Evolutionary conservation across 164 flowering plant genomes (phyloP).

Genomic region (Warburgia ugandensis): DNA sequence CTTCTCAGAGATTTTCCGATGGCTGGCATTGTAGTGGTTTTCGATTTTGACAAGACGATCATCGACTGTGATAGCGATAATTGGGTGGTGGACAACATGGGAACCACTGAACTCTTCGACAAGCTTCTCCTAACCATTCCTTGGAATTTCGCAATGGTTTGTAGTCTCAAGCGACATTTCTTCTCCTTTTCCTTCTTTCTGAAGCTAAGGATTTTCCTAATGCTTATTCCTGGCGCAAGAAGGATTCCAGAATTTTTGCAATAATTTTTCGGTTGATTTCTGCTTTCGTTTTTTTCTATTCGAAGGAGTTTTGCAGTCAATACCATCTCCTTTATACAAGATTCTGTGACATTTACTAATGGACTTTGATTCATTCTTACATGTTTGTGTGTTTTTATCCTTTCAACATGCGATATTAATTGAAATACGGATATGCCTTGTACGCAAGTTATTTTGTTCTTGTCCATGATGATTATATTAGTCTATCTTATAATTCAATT

Average conservation of each 20-base stretch:
- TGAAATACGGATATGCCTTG: too few relatives aligned
- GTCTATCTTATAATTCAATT: not conserved
- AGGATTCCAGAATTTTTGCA: too few relatives aligned
- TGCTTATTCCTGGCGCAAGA: too few relatives aligned
- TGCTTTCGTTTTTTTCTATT: too few relatives aligned
- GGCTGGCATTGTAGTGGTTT: slow-evolving; percentile 54
- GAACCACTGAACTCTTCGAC: slow-evolving; percentile 50
- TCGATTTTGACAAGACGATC: slow-evolving; percentile 80
- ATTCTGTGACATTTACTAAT: not conserved
- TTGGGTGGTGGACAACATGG: slow-evolving; percentile 68
- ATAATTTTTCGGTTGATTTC: too few relatives aligned
- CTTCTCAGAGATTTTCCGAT: too few relatives aligned
- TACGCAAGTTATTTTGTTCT: not conserved
- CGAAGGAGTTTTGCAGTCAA: too few relatives aligned
- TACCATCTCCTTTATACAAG: too few relatives aligned
- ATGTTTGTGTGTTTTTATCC: too few relatives aligned
- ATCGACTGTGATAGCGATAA: slow-evolving; percentile 70
- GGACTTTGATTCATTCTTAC: too few relatives aligned
- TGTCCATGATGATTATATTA: not conserved
- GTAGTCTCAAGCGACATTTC: not conserved
- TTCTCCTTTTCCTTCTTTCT: not conserved
- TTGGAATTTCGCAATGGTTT: slow-evolving; percentile 74
- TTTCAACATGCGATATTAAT: too few relatives aligned
- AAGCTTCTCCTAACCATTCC: slow-evolving; percentile 70
- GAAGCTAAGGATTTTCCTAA: too few relatives aligned